Evolutionary conservation across 495 filamentous ascomycete species (phyloP).

Genomic region (Hyaloscypha hepaticicola): DNA sequence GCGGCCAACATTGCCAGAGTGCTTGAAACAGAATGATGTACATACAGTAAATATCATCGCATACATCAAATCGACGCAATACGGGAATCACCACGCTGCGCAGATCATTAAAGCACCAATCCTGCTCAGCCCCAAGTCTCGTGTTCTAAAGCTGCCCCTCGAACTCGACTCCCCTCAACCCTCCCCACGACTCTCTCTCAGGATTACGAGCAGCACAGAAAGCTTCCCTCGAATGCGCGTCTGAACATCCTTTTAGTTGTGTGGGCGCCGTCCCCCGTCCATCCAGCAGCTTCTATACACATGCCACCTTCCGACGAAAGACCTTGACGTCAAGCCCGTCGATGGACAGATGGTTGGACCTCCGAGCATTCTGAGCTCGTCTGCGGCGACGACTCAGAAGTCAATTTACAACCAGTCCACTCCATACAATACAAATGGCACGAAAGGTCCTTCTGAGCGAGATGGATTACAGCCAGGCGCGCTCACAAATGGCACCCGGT

Average conservation of each 20-base stretch:
- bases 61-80: background rate
- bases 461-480: constrained; percentile 48
- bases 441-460: constrained; percentile 25
- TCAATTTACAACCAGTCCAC: constrained; percentile 56
- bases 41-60: background rate
- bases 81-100: background rate
- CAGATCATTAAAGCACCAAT: background rate
- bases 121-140: background rate
- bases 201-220: background rate
- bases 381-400: constrained; percentile 71
- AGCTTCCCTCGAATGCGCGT: constrained; percentile 10
- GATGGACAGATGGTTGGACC: constrained; percentile 54
- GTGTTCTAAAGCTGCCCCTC: background rate
- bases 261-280: constrained; percentile 10
- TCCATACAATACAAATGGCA: constrained; percentile 39
- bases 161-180: background rate
- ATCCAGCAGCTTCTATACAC: constrained; percentile 17
- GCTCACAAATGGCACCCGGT: constrained; percentile 45
- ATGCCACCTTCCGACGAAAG: constrained; percentile 24
- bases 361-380: constrained; percentile 59
- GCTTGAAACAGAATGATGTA: constrained; percentile 5
- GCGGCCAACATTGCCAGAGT: background rate
- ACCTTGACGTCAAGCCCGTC: constrained; percentile 17
- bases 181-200: background rate
- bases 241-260: background rate